phyloP scores from a whole-genome alignment of 257 asterid species.

The Rehmannia glutinosa region DNA sequence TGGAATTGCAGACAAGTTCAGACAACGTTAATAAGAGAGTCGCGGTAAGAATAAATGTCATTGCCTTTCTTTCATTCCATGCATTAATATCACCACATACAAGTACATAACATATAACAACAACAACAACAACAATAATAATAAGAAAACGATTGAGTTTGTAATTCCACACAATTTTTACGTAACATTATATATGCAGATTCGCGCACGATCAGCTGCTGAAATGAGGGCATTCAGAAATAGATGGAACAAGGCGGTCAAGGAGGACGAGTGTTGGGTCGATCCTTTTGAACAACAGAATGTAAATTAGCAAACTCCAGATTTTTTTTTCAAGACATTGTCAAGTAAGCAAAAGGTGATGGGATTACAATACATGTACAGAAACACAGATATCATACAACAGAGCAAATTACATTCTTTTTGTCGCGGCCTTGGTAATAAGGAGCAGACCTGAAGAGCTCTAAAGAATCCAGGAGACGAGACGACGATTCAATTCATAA shows the following conservation, averaged over 20 bases:
- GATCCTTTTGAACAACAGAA: conserved; percentile 42
- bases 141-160: too few relatives aligned
- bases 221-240: conserved; percentile 59
- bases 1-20: conserved; percentile 34
- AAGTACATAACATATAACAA: too few relatives aligned
- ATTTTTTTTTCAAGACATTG: background rate
- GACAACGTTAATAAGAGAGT: conserved; percentile 27
- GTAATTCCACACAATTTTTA: too few relatives aligned
- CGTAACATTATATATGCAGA: conserved; percentile 44
- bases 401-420: too few relatives aligned
- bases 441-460: too few relatives aligned
- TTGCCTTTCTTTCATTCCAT: background rate
- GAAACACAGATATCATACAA: background rate
- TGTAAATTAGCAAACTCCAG: too few relatives aligned
- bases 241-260: conserved; percentile 61
- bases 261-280: conserved; percentile 66
- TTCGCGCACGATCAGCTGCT: conserved; percentile 45
- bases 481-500: too few relatives aligned
- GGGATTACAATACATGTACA: conserved; percentile 10
- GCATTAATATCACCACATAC: too few relatives aligned
- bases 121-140: too few relatives aligned
- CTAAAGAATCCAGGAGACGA: background rate
- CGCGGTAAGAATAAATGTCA: conserved; percentile 33
- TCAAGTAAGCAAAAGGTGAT: background rate
- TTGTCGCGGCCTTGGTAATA: too few relatives aligned